Evolutionary conservation across 148 eudicot genomes (phyloP).

Genomic region (Silene conica): DNA sequence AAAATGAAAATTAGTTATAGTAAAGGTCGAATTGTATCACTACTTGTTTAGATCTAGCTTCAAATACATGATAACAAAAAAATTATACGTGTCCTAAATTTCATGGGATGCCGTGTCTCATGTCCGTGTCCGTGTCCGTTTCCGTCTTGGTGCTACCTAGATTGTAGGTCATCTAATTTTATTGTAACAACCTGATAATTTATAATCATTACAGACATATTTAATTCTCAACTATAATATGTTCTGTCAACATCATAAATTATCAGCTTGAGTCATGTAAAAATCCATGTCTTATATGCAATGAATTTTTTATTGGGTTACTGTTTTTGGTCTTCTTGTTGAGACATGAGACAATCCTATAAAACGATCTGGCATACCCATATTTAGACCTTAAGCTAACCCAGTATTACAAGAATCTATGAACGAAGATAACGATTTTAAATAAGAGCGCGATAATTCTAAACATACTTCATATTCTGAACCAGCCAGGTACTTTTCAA

Average conservation of each 20-base stretch:
- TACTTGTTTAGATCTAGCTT: too few species aligned
- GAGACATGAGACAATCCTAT: not conserved
- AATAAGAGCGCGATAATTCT: not conserved
- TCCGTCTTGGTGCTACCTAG: too few species aligned
- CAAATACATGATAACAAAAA: too few species aligned
- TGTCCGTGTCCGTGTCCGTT: too few species aligned
- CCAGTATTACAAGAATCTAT: not conserved
- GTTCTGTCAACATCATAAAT: not conserved
- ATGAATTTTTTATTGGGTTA: not conserved
- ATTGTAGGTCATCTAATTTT: too few species aligned
- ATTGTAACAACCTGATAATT: not conserved
- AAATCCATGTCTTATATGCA: not conserved
- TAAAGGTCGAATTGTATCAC: too few species aligned
- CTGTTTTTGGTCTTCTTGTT: not conserved
- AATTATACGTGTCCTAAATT: too few species aligned
- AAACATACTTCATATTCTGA: conserved; percentile 21
- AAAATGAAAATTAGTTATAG: too few species aligned
- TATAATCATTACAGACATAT: not conserved
- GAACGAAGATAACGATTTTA: not conserved
- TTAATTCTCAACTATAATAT: not conserved
- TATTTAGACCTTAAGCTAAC: not conserved
- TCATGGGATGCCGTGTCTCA: too few species aligned
- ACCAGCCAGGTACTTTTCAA: conserved; percentile 48
- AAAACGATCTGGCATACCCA: not conserved
- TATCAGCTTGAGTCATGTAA: not conserved